These are phyloP conservation scores for Takashimella koratensis DNA, from an alignment of 1,284 basidiomycete genomes.

Conservation along the genomic window DNA sequence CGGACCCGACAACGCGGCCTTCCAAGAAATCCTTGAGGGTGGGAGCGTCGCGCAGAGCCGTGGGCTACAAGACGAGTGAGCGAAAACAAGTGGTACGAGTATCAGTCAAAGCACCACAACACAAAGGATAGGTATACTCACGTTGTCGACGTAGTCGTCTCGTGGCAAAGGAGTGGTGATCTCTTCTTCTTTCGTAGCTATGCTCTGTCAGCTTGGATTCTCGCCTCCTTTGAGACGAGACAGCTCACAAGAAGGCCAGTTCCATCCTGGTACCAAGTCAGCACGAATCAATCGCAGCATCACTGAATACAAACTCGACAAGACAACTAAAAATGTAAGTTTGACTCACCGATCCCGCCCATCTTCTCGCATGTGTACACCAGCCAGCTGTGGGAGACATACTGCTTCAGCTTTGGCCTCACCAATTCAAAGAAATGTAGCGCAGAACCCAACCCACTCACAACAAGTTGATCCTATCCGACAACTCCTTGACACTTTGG, in stretches of 20 bases:
- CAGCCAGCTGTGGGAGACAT: conserved; percentile 38
- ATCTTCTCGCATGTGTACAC: conserved; percentile 27
- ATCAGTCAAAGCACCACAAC: too few species aligned
- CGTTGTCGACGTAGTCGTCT: conserved; percentile 26
- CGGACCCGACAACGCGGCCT: conserved; percentile 1
- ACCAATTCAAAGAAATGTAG: background rate
- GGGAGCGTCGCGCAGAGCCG: conserved; percentile 20
- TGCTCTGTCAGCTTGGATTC: too few species aligned
- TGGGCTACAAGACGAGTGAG: conserved; percentile 7
- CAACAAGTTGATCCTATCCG: conserved; percentile 40
- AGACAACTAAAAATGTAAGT: background rate
- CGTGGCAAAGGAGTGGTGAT: conserved; percentile 45
- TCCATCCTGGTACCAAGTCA: conserved; percentile 15
- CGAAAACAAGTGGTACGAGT: too few species aligned
- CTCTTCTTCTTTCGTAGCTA: conserved; percentile 33
- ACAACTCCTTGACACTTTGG: conserved; percentile 20
- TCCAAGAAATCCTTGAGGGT: conserved; percentile 24
- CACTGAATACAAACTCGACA: too few species aligned
- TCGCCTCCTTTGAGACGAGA: too few species aligned
- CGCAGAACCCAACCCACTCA: conserved; percentile 15
- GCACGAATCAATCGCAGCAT: background rate
- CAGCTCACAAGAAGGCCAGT: conserved; percentile 24
- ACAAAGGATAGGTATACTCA: conserved; percentile 8
- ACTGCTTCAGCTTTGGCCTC: too few species aligned
- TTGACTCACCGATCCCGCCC: conserved; percentile 13